These are phyloP conservation scores for Heliamphora exappendiculata DNA, from an alignment of 148 eudicot genomes.

Conservation along the genomic window DNA sequence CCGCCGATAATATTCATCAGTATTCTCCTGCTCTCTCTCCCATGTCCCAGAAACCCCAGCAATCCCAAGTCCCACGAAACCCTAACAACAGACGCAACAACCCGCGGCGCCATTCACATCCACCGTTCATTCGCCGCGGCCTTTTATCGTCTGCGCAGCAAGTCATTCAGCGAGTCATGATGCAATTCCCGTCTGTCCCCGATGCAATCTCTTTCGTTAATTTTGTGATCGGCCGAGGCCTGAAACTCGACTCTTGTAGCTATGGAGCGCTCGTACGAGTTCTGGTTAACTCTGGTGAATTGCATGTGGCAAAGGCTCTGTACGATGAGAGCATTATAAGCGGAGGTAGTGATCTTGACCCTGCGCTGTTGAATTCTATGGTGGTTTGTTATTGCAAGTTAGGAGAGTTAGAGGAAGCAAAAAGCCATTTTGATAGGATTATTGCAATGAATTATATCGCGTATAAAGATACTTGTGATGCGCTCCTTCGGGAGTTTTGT, in stretches of 20 bases:
- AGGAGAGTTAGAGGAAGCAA: conserved; percentile 35
- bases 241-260: neutral
- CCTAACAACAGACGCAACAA: too few relatives aligned
- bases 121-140: neutral
- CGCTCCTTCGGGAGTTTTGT: conserved; percentile 19
- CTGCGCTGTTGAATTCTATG: conserved; percentile 23
- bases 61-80: too few relatives aligned
- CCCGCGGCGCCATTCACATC: too few relatives aligned
- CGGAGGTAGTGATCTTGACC: conserved; percentile 18
- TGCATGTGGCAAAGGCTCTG: conserved; percentile 23
- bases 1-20: too few relatives aligned
- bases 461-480: conserved; percentile 19
- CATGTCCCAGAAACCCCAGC: too few relatives aligned
- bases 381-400: conserved; percentile 28
- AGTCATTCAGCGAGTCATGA: neutral
- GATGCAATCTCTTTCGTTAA: neutral
- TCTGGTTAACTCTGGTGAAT: conserved; percentile 13
- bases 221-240: neutral
- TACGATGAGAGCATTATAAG: conserved; percentile 16
- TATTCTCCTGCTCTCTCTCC: too few relatives aligned
- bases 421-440: conserved; percentile 26
- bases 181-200: neutral
- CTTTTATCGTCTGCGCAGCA: neutral
- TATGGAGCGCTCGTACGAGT: neutral
- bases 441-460: conserved; percentile 3